Evolutionary conservation across 768 basidiomycete species (phyloP), one percentile per base, ranked within the genome.

Genomic region (Boletus patriciae): DNA sequence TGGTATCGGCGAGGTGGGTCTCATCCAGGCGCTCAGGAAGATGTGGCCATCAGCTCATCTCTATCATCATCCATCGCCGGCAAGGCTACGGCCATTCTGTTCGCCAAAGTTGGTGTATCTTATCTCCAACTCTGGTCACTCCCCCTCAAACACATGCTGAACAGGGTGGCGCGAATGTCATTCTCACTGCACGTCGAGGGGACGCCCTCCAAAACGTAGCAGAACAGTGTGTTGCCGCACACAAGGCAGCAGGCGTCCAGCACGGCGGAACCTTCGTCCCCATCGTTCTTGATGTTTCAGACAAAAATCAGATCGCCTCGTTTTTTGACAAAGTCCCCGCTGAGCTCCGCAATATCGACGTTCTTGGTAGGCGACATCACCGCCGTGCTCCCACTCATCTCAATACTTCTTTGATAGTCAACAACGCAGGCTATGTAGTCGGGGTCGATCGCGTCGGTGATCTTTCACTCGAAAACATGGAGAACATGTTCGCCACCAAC

Each of bases 361-460:
- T 97, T 51, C 84, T 94, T 41, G 91, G 93, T 93, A 61, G 65
- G 81, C 67, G 37, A 12, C 49, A 37, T 15, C 18, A 23, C 25
- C 18, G 5, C 50, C 38, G 50, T 25, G 3, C 13, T 12, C n/a
- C 19, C 29, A 34, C 25, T 9, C 13, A 34, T 34, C 41, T 25
- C 19, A 45, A 42, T 16, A 6, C 19, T 37, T 18, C 41, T 48
- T 45, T 60, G 43, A 36, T 45, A 77, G 86, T 87, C 43, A 88
- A 87, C 69, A 88, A 88, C 63, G 95, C 97, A 36, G 96, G 97
- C 31, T 93, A 87, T 64, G 97, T 98, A 31, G 81, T 87, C 40
- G 97, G 97, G 13, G 73, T 86, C 13, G 97, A 98, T 59, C 84
- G 84, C 41, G 86, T 98, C 37, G 97, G 97, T 7, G 83, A 86